Base-by-base conservation (phyloP, 2,329 filamentous ascomycete genomes). In the Lasiodiplodia theobromae region DNA sequence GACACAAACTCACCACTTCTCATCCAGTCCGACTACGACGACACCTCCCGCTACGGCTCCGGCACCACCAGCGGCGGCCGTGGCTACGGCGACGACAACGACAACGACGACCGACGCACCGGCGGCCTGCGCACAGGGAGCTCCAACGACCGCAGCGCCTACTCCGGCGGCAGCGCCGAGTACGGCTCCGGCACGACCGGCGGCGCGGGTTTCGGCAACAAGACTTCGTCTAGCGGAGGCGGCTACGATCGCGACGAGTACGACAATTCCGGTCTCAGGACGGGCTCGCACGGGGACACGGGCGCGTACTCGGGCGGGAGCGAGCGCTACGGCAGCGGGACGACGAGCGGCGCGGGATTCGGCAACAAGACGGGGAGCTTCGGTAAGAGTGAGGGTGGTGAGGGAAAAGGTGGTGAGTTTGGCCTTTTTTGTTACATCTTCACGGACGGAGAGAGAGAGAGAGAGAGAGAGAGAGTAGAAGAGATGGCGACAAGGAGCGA, bases 201-300 rank as follows among this genome's bases (percentile, higher is more conserved):
- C 37, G 77, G 78, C 16, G 76, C 78, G 2, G 77, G 77, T n/a
- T 78, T 78, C 67, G 80, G 79, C 57, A 81, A 80, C 71, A 81
- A 80, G 69, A 71, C 71, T 12, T 58, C 37, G 18, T 14, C n/a
- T 14, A 71, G 71, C 47, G 53, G 69, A 31, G 44, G 63, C 18
- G 21, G 60, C 31, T 34, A 34, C 31, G 31, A 10, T 34, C 31
- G 31, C 2, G 25, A 67, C 52, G 58, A 70, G 10, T 66, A 63
- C 28, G 72, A 74, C 40, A 72, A 71, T 63, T 67, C 37, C 16
- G 69, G 73, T 8, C 64, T 73, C 40, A 71, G 73, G 31, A 75
- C 75, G 14, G 76, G 78, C 66, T 73, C 69, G 63, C 71, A 73
- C 8, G 69, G 68, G 23, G 70, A 77, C 52, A 75, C 73, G 1